Percentiles rank a stretch among this genome's conserved stretches.
Evolutionary conservation across 306 rosid species (phyloP).

Genomic region (Rosa persica): DNA sequence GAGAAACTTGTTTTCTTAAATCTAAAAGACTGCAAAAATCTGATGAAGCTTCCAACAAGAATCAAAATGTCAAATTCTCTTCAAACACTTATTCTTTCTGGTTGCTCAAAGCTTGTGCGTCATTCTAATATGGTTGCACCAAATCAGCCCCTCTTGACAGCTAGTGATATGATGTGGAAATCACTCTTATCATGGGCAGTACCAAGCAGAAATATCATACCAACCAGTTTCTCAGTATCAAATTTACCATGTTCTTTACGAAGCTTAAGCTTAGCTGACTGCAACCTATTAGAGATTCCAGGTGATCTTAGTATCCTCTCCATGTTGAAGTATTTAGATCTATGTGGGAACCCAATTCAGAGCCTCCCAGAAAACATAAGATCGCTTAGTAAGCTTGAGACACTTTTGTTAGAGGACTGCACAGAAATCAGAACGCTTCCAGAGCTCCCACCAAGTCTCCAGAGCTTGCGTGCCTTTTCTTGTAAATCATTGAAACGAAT

Average conservation of each 20-base stretch:
- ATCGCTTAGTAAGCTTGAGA: not conserved
- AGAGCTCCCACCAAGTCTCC: not conserved
- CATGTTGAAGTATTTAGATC: not conserved
- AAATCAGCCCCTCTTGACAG: not conserved
- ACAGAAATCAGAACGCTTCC: not conserved
- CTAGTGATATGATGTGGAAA: not conserved
- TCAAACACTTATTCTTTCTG: not conserved
- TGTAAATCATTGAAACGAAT: not conserved
- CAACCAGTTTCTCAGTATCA: not conserved
- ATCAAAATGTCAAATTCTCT: not conserved
- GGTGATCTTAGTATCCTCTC: not conserved
- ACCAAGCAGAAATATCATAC: not conserved
- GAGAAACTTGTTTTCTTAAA: not conserved
- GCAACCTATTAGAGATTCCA: not conserved
- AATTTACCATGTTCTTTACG: not conserved
- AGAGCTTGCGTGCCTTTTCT: not conserved
- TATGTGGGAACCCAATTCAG: not conserved
- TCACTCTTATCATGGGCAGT: not conserved
- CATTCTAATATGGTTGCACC: not conserved
- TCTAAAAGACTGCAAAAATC: conserved; percentile 8
- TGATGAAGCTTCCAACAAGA: conserved; percentile 1
- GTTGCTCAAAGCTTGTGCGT: conserved; percentile 14
- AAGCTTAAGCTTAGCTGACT: not conserved
- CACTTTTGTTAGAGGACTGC: not conserved
- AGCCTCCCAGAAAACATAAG: not conserved